Evolutionary conservation across 768 basidiomycete species (phyloP).

Genomic region (Candolleomyces eurysporus): DNA sequence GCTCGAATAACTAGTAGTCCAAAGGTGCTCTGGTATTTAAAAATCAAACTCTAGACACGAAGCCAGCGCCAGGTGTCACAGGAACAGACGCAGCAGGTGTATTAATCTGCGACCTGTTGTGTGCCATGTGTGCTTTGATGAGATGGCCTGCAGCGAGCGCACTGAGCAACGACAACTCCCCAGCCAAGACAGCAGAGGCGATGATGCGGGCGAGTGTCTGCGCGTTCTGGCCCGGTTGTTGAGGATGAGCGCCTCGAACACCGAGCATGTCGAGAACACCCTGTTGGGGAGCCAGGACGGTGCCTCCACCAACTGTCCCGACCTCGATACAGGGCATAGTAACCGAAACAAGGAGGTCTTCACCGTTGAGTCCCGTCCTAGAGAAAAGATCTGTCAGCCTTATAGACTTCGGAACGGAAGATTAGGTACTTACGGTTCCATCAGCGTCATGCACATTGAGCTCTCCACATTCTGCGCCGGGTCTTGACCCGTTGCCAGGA

Average conservation of each 20-base stretch:
- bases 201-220: slow-evolving; percentile 88
- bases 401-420: too few species aligned
- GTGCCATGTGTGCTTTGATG: slow-evolving; percentile 88
- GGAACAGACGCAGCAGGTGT: slow-evolving; percentile 33
- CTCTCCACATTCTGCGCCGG: slow-evolving; percentile 99
- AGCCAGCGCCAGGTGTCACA: too few species aligned
- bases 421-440: slow-evolving; percentile 91
- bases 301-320: slow-evolving; percentile 51
- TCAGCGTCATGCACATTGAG: slow-evolving; percentile 96
- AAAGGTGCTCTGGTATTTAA: too few species aligned
- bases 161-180: slow-evolving; percentile 87
- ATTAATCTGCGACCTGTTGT: slow-evolving; percentile 81
- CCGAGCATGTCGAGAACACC: slow-evolving; percentile 94
- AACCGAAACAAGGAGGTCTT: slow-evolving; percentile 88
- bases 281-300: slow-evolving; percentile 85
- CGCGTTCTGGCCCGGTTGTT: slow-evolving; percentile 85
- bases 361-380: slow-evolving; percentile 43
- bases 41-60: too few species aligned
- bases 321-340: slow-evolving; percentile 98
- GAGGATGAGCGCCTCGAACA: slow-evolving; percentile 83
- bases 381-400: too few species aligned
- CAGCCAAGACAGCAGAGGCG: slow-evolving; percentile 93
- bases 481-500: slow-evolving; percentile 95
- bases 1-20: too few species aligned
- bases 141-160: slow-evolving; percentile 95